Evolutionary conservation across 352 stramenopile species (phyloP).

Genomic region (Plasmopara viticola): DNA sequence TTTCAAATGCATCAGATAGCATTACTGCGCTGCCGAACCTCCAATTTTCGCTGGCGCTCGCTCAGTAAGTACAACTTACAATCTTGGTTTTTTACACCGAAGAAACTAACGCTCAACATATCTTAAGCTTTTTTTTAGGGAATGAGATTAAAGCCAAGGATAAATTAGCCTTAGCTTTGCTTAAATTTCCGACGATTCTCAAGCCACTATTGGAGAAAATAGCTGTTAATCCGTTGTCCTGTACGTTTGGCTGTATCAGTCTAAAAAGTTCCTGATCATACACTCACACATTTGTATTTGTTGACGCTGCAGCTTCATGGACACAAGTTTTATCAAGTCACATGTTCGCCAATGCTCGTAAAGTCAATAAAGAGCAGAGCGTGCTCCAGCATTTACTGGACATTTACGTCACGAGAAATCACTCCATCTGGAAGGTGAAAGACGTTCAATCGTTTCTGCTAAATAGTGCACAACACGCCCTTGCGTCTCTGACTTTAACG

Average conservation of each 20-base stretch:
- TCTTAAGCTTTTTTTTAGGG: slow-evolving; percentile 52
- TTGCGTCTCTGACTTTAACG: slow-evolving; percentile 46
- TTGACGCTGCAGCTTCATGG: slow-evolving; percentile 42
- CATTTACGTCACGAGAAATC: slow-evolving; percentile 78
- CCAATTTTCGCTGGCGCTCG: slow-evolving; percentile 70
- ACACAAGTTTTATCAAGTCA: slow-evolving; percentile 60
- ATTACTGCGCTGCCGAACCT: slow-evolving; percentile 60
- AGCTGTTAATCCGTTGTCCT: slow-evolving; percentile 45
- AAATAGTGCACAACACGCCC: slow-evolving; percentile 51
- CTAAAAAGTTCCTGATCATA: too few species aligned
- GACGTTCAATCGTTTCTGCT: slow-evolving; percentile 69
- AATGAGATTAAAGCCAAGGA: slow-evolving; percentile 58
- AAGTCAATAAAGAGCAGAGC: slow-evolving; percentile 32
- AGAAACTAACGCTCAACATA: not conserved
- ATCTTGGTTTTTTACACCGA: not conserved
- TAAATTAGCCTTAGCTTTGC: slow-evolving; percentile 45
- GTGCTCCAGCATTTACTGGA: slow-evolving; percentile 63
- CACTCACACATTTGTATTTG: not conserved
- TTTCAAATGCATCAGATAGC: slow-evolving; percentile 8
- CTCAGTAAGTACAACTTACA: slow-evolving; percentile 36
- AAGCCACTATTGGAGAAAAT: slow-evolving; percentile 76
- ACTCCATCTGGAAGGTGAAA: slow-evolving; percentile 79
- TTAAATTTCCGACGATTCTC: slow-evolving; percentile 63
- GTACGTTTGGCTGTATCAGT: slow-evolving; percentile 18
- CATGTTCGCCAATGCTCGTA: slow-evolving; percentile 72